Percentiles rank a stretch among this genome's conserved stretches.
phyloP scores from a whole-genome alignment of 1,284 basidiomycete species.

The Ceratobasidium theobromae region DNA sequence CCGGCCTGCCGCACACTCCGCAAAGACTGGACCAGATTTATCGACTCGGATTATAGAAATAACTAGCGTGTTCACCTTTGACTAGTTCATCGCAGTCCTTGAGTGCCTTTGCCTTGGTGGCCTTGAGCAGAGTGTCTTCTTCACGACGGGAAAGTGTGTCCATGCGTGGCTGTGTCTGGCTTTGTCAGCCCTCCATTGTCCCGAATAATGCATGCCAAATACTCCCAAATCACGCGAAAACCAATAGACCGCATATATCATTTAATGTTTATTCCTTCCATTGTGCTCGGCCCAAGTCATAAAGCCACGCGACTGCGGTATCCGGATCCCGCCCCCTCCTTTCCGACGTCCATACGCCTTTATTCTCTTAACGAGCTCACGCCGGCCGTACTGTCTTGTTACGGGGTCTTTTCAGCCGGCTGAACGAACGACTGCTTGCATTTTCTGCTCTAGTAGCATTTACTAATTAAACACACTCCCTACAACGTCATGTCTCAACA shows the following conservation, averaged over 20 bases:
- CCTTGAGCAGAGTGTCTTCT: constrained; percentile 79
- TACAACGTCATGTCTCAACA: constrained; percentile 9
- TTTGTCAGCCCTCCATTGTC: constrained; percentile 18
- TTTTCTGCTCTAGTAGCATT: neutral
- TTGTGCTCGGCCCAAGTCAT: constrained; percentile 18
- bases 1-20: constrained; percentile 76
- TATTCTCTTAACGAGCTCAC: constrained; percentile 26
- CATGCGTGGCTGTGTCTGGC: constrained; percentile 50
- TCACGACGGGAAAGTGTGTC: constrained; percentile 85
- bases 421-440: constrained; percentile 9
- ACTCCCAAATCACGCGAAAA: neutral
- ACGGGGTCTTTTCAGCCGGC: constrained; percentile 23
- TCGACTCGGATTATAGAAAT: neutral
- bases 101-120: constrained; percentile 77
- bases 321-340: neutral
- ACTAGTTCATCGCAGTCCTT: constrained; percentile 77
- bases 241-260: neutral
- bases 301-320: constrained; percentile 19
- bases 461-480: neutral
- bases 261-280: neutral
- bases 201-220: constrained; percentile 14
- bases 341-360: neutral
- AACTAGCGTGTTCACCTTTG: constrained; percentile 54
- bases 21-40: constrained; percentile 62
- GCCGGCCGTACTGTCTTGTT: constrained; percentile 21